Evolutionary conservation across 331 rosid genomes (phyloP), one percentile per base, ranked within the genome.

Genomic region (Malus hybrid): DNA sequence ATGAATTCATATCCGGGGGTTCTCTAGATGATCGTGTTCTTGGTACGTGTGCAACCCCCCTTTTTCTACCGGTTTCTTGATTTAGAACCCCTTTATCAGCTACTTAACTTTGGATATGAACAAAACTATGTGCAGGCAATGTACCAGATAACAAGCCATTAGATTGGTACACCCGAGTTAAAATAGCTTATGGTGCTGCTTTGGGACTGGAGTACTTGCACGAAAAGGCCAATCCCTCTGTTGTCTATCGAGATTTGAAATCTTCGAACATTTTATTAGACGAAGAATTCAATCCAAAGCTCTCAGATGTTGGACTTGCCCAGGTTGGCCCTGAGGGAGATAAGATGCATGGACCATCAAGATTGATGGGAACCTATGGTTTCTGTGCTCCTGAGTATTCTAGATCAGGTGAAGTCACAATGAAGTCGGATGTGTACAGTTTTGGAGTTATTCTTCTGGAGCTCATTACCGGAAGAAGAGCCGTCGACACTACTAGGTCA

Each of bases 391-490:
- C 97, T 2, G 96, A 92, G 79, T 88, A 86, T 66, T 79, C 88
- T 18, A 87, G 89, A 74, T 68, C 85, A 15, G 95, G 97, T 53
- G 76, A 84, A 22, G 85, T 91, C 80, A 91, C 95, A 12, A 64
- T 85, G 61, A 90, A 90, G 70, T 94, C 97, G 2, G 97, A 94
- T 83, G 92, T 91, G 0, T 94, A 87, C 79, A 89, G 97, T 68
- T 94, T 83, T 36, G 97, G 98, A 78, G 97, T 94, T 24, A 87
- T 91, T 46, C 78, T 94, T 33, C 86, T 94, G 6, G 98, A 94
- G 85, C 90, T 94, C 78, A 88, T 94, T 3, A 90, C 92, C 0
- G 97, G 99, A 71, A 77, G 99, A 60, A 84, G 93, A 72, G 96
- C 89, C 53, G 8, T 92, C 70, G 97, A 94, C 73, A 88, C 95